Percentiles rank a stretch among this genome's conserved stretches.
These are phyloP conservation scores for Cladosporium sphaerospermum DNA, from an alignment of 2,329 filamentous ascomycete genomes.

Conservation along the genomic window DNA sequence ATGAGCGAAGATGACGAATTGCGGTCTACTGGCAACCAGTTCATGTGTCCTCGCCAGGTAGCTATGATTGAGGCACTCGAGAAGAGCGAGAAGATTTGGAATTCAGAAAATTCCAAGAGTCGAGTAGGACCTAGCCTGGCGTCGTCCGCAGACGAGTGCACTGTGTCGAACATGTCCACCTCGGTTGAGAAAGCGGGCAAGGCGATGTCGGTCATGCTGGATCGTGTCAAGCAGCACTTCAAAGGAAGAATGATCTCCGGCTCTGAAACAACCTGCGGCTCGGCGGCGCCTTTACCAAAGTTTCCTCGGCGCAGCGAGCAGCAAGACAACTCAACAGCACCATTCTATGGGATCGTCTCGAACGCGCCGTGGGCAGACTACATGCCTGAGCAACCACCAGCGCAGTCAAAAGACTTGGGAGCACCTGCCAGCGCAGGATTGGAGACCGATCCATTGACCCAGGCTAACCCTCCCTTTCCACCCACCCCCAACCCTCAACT, in stretches of 20 bases:
- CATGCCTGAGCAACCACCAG: background rate
- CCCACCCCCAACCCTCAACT: background rate
- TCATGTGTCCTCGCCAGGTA: slow-evolving; percentile 21
- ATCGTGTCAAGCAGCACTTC: slow-evolving; percentile 24
- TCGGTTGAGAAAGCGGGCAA: slow-evolving; percentile 28
- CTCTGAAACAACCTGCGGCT: background rate
- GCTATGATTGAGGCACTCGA: slow-evolving; percentile 29
- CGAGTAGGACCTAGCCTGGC: slow-evolving; percentile 8
- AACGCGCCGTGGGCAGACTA: background rate
- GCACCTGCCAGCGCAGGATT: too few species aligned
- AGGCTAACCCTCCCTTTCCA: background rate
- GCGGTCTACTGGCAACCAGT: slow-evolving; percentile 4
- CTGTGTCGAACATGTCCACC: slow-evolving; percentile 17
- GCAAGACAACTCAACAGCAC: background rate
- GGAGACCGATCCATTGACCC: background rate
- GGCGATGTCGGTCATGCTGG: slow-evolving; percentile 29
- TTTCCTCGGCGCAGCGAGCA: background rate
- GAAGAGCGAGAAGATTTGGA: slow-evolving; percentile 29
- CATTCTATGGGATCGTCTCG: background rate
- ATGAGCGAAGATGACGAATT: slow-evolving; percentile 17
- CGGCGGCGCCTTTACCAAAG: background rate
- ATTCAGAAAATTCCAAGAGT: slow-evolving; percentile 12
- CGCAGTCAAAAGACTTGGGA: background rate
- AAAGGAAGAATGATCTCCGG: background rate
- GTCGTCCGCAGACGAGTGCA: background rate